Evolutionary conservation across 2,329 filamentous ascomycete species (phyloP), one percentile per base, ranked within the genome.

Genomic region (Penicillium nordicum): DNA sequence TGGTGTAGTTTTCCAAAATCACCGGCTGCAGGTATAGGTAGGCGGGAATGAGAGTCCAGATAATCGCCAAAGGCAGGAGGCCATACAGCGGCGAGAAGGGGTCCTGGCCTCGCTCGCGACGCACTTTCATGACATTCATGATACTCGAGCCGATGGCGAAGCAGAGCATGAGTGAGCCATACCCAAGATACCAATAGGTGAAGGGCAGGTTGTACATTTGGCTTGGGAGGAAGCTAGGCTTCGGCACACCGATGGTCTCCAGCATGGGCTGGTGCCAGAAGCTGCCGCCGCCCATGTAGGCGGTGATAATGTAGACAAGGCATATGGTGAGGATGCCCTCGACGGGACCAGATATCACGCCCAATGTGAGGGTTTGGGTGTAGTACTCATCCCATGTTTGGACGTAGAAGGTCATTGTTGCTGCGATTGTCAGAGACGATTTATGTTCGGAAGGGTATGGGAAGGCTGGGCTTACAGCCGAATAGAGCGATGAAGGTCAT

Each of bases 361-460:
- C 94, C 6, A 99, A 84, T 1, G 92, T 97, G 46, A 99, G 84
- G 3, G 92, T 94, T 75, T 97, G 92, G 50, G 94, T 99, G 78
- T 97, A 93, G 77, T 97, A 99, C 74, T 97, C 94, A 71, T 99
- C 94, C 94, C 94, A 99, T 34, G 94, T 97, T 74, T 97, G 94
- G 41, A 97, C 88, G 74, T 97, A 97, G 76, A 99, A 99, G n/a
- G 94, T 97, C 67, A 95, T 80, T 57, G 93, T 85, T 7, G 89
- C 88, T 91, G 51, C 32, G 34, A 12, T 42, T 25, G 48, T 65
- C 44, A 67, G 54, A 49, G 29, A 25, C 5, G 2, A 47, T 50
- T 21, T 36, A 50, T 10, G 16, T 5, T n/a, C n/a, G 10, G 43
- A 18, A 34, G 11, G 4, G 18, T 10, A 32, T n/a, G 7, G 8